Conservation (phyloP, 1,284 basidiomycete species). For the Melampsora medusae region DNA sequence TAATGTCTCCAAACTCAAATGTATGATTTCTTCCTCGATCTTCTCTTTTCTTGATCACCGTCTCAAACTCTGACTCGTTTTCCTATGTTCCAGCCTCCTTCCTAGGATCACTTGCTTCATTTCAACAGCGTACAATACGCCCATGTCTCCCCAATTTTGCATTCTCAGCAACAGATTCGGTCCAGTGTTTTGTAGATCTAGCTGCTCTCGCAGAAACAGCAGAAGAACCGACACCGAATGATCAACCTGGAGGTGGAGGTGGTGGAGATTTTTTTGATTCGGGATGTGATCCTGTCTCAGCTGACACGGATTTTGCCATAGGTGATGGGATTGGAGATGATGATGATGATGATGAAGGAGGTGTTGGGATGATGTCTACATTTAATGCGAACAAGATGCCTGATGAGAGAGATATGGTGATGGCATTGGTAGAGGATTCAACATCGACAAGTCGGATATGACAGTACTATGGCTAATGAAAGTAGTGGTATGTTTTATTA, state of each 20-base stretch:
- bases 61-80: neutral
- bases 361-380: slow-evolving; percentile 47
- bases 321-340: slow-evolving; percentile 30
- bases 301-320: slow-evolving; percentile 48
- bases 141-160: slow-evolving; percentile 76
- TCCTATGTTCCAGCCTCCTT: slow-evolving; percentile 56
- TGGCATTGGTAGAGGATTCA: slow-evolving; percentile 58
- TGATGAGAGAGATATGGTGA: slow-evolving; percentile 70
- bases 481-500: slow-evolving; percentile 75
- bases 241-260: slow-evolving; percentile 16
- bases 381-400: slow-evolving; percentile 70
- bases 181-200: slow-evolving; percentile 42
- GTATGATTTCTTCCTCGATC: slow-evolving; percentile 50
- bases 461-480: slow-evolving; percentile 28
- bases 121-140: slow-evolving; percentile 71
- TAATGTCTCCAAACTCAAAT: slow-evolving; percentile 56
- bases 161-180: slow-evolving; percentile 66
- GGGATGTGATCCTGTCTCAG: slow-evolving; percentile 53
- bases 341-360: slow-evolving; percentile 45
- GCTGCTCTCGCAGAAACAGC: slow-evolving; percentile 28
- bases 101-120: slow-evolving; percentile 65
- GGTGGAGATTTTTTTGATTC: slow-evolving; percentile 46
- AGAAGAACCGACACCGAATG: slow-evolving; percentile 22
- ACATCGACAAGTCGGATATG: slow-evolving; percentile 24
- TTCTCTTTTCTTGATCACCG: too few species aligned